Evolutionary conservation across 805 yeast species (phyloP), one percentile per base, ranked within the genome.

Genomic region (Yarrowia sp.): DNA sequence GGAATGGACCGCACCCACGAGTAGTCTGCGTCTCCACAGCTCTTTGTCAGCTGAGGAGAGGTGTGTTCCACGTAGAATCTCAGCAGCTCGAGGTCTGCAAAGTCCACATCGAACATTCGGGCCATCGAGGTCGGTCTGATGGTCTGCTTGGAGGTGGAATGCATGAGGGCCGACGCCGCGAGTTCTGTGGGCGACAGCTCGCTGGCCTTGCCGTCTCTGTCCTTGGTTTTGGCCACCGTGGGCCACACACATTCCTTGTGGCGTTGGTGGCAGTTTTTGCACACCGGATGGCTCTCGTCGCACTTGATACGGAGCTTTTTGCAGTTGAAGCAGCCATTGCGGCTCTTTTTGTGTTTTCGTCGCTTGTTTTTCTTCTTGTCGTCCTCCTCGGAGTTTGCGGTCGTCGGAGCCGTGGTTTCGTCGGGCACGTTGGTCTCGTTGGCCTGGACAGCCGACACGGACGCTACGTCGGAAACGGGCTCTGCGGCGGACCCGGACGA

Each of bases 301-400:
- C 75, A 73, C 69, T 73, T 73, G 49, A 73, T 71, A 8, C 75
- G 68, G 43, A 73, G 66, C 22, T 69, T 67, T 53, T 73, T 73
- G 67, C 75, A 73, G 64, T 72, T 72, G 36, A 61, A 40, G 50
- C 75, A 73, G 38, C 75, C 75, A 68, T 71, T 73, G 19, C 75
- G 63, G 45, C 72, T 70, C 63, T 73, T 73, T n/a, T 72, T 71
- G 55, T 73, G 75, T 16, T 72, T 55, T 35, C 70, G 52, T 2
- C 75, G 67, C 68, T 64, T 59, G 52, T 72, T 69, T 46, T 69
- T 69, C 52, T 43, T 64, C 48, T 49, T 46, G 45, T 63, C 67
- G 55, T 59, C 65, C 11, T 59, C 68, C 10, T 38, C 66, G 12
- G 63, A 40, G n/a, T 32, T 52, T n/a, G 26, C 48, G 26, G 58